These are phyloP conservation scores for Phytophthora palmivora DNA, from an alignment of 352 stramenopile species.

Conservation along the genomic window DNA sequence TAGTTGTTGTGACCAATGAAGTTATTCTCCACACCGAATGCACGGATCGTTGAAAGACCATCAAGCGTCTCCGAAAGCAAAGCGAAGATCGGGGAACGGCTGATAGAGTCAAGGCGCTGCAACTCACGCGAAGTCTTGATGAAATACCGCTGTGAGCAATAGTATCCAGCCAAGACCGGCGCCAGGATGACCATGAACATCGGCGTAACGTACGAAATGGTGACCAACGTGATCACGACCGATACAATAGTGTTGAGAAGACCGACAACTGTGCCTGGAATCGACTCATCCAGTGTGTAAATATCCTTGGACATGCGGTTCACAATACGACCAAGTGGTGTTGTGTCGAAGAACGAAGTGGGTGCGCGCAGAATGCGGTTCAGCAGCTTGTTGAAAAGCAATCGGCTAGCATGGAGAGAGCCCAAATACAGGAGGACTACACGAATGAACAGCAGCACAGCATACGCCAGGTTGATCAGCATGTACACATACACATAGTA, in stretches of 20 bases:
- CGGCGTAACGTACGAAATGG: constrained; percentile 26
- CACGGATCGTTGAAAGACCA: constrained; percentile 93
- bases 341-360: constrained; percentile 70
- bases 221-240: constrained; percentile 21
- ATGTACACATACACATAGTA: constrained; percentile 89
- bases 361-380: constrained; percentile 53
- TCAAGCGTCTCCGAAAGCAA: constrained; percentile 93
- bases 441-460: constrained; percentile 67
- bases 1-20: constrained; percentile 27
- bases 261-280: constrained; percentile 38
- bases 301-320: constrained; percentile 74
- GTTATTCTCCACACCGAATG: constrained; percentile 42
- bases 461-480: constrained; percentile 67
- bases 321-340: constrained; percentile 67
- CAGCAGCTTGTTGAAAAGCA: constrained; percentile 74
- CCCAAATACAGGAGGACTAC: constrained; percentile 67
- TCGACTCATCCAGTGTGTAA: constrained; percentile 60
- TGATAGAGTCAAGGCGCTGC: constrained; percentile 94
- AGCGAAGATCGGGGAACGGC: constrained; percentile 90
- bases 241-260: constrained; percentile 29
- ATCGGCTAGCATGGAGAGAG: constrained; percentile 61
- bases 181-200: constrained; percentile 63
- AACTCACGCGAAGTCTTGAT: constrained; percentile 88
- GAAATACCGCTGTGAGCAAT: constrained; percentile 66
- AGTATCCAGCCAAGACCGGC: constrained; percentile 17